Evolutionary conservation across 2,329 filamentous ascomycete genomes (phyloP), one percentile per base, ranked within the genome.

Genomic region (Thelonectria blattea): DNA sequence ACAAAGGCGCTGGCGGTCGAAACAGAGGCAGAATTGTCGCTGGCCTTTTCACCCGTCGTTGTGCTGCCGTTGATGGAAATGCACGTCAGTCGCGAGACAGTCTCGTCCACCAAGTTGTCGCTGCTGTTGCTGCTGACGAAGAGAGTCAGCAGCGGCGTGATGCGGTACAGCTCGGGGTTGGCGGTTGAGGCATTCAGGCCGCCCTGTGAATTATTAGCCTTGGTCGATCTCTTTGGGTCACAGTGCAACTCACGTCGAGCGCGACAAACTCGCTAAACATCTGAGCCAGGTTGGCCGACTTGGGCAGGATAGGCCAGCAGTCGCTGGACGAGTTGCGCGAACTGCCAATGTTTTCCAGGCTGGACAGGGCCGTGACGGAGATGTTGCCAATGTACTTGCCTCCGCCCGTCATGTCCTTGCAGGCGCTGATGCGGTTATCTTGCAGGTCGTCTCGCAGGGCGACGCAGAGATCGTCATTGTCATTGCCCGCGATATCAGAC

Each of bases 301-400:
- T 52, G 34, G 49, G 49, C 34, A 52, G 34, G 9, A 52, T 42
- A 3, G 49, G 49, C 49, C 49, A 52, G 18, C 49, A 52, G 49
- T 52, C 49, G 34, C 49, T 52, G 34, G 49, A 24, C 12, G 34
- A 41, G 34, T 52, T 52, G 37, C 34, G 34, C 9, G 17, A 15
- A 18, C 20, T 18, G 8, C 20, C 14, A 6, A 52, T 52, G 32
- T 52, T 52, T 15, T 24, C 34, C 9, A 52, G 34, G 37, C 12
- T 52, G 11, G 49, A 52, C 11, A 52, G 9, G 34, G 32, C 17
- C n/a, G 17, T 41, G 12, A 22, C 11, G 24, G 34, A 41, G 10
- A 52, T 15, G 32, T n/a, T 41, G 10, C 49, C 49, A 20, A 52
- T 24, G 10, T 34, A 34, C 34, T 52, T 52, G 7, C 49, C 49